Evolutionary conservation across 2,329 filamentous ascomycete species (phyloP), one percentile per base, ranked within the genome.

Genomic region (Trichoderma cornu-damae): DNA sequence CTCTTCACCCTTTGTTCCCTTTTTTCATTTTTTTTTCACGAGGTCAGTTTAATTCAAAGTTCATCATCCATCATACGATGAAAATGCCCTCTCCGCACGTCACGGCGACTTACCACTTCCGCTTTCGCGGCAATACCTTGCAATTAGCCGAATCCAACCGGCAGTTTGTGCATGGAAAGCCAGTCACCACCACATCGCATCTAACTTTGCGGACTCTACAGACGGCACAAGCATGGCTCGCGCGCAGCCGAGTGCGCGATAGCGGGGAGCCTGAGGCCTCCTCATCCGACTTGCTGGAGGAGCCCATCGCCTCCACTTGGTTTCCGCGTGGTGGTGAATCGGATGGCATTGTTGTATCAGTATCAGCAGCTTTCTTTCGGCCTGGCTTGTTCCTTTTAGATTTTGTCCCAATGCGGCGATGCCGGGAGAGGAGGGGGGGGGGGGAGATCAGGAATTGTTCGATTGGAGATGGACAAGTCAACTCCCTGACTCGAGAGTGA

Each of bases 111-210:
- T 18, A 57, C 59, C 61, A 54, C 1, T 51, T 52, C 12, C 53
- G 30, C 34, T 48, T 52, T 35, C 53, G 46, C 16, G 47, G 35
- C 16, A 37, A n/a, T 11, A 61, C 49, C 11, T 46, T 43, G 42
- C 61, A 62, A 12, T 56, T 56, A 26, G 32, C 42, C 12, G 44
- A 37, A 20, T 62, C 61, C 43, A 62, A 22, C 11, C 34, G 38
- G 28, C 61, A 62, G 37, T 61, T 62, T 32, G 59, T 61, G 35
- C 61, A 62, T 0, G 61, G 61, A 1, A 55, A 49, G 2, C 61
- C 61, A 22, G 44, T 37, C 0, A 55, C 30, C 8, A 48, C 57
- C n/a, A 62, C 61, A 38, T 62, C 58, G 35, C 61, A 62, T 9
- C 61, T 54, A 14, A 62, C 60, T 38, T 62, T 62, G 43, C 60